These are phyloP conservation scores for Pleodorina starrii DNA, from an alignment of 139 green algal genomes.

Conservation along the genomic window DNA sequence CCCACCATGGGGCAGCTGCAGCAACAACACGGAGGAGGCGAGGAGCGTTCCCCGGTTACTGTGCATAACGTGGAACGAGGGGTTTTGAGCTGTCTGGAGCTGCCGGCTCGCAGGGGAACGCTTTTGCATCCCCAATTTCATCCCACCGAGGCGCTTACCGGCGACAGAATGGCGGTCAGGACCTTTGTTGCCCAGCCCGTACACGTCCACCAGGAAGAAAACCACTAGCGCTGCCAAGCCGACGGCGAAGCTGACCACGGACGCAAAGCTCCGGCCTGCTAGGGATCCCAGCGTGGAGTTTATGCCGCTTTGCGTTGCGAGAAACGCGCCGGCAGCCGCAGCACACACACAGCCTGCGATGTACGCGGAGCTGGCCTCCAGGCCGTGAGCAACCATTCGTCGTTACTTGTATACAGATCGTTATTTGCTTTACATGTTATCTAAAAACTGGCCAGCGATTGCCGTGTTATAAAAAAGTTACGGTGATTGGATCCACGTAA, in stretches of 20 bases:
- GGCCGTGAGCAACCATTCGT: no score
- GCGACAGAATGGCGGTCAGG: not conserved
- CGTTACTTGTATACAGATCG: no score
- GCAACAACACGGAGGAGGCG: no score
- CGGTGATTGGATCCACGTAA: no score
- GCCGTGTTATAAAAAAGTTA: no score
- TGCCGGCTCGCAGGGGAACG: no score
- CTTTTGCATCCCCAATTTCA: not conserved
- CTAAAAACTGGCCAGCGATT: no score
- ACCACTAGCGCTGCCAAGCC: conserved; percentile 26
- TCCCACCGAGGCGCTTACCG: not conserved
- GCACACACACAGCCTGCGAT: conserved; percentile 9
- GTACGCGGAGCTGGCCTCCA: not conserved
- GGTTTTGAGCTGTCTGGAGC: no score
- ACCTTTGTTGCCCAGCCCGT: not conserved
- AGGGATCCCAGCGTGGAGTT: conserved; percentile 49
- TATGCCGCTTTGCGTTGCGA: conserved; percentile 50
- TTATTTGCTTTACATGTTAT: no score
- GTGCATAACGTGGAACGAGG: no score
- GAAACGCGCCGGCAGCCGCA: not conserved
- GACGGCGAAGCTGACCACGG: conserved; percentile 45
- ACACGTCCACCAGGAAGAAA: conserved; percentile 42
- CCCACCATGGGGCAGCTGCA: conserved; percentile 57
- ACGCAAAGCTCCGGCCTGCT: conserved; percentile 24
- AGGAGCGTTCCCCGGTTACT: no score